Evolutionary conservation across 192 early-diverging fungal genomes (phyloP).

Genomic region (Lobosporangium transversale): DNA sequence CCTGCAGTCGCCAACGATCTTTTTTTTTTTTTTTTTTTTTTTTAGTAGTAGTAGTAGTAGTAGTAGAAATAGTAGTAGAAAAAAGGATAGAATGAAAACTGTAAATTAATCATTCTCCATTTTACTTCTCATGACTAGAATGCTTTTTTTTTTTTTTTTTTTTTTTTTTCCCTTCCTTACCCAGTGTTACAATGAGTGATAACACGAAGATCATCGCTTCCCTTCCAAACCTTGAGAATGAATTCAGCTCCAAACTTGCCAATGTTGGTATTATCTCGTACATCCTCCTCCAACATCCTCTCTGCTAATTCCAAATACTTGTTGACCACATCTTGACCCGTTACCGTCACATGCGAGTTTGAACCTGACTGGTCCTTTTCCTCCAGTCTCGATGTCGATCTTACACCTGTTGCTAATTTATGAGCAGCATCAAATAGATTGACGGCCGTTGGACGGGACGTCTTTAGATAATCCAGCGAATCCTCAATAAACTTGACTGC

Average conservation of each 20-base stretch:
- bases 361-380: constrained; percentile 11
- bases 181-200: constrained; percentile 99
- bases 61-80: neutral
- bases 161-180: constrained; percentile 43
- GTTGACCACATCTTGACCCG: constrained; percentile 57
- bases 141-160: no score
- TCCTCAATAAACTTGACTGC: constrained; percentile 62
- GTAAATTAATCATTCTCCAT: neutral
- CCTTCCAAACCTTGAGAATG: constrained; percentile 62
- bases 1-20: constrained; percentile 81
- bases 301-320: constrained; percentile 82
- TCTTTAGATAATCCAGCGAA: constrained; percentile 82
- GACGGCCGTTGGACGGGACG: constrained; percentile 95
- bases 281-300: constrained; percentile 85
- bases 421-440: constrained; percentile 92
- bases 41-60: neutral
- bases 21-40: neutral
- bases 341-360: no score
- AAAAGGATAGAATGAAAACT: neutral
- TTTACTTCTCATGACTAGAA: neutral
- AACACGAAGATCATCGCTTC: constrained; percentile 63
- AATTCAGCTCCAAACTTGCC: constrained; percentile 82
- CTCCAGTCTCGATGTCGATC: no score
- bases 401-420: constrained; percentile 57
- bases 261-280: constrained; percentile 89